These are phyloP conservation scores for Candida pseudoglaebosa DNA, from an alignment of 805 yeast species.

Conservation along the genomic window DNA sequence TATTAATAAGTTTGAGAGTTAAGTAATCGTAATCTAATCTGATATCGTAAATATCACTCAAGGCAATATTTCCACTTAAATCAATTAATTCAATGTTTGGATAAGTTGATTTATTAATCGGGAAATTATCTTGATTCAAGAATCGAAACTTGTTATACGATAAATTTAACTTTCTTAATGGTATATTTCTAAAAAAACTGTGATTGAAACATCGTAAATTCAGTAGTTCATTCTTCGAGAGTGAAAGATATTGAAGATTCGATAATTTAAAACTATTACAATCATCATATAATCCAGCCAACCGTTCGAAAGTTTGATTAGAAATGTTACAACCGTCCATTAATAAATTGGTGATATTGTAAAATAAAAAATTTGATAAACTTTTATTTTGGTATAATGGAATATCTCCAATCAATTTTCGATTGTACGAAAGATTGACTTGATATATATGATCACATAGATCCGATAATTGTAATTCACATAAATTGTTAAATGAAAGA, in stretches of 20 bases:
- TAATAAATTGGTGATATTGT: constrained; percentile 5
- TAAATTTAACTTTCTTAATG: constrained; percentile 9
- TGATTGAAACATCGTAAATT: constrained; percentile 8
- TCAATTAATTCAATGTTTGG: constrained; percentile 5
- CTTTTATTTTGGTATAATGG: constrained; percentile 6
- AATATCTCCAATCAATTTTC: constrained; percentile 7
- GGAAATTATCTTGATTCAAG: constrained; percentile 10
- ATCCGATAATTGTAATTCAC: constrained; percentile 3
- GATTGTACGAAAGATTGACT: constrained; percentile 9
- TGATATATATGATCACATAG: background rate
- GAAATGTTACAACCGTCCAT: constrained; percentile 10
- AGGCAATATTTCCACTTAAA: constrained; percentile 6
- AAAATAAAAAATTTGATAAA: constrained; percentile 7
- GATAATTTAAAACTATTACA: background rate
- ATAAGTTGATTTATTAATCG: constrained; percentile 3
- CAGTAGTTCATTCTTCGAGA: constrained; percentile 9
- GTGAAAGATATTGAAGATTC: constrained; percentile 4
- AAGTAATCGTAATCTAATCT: constrained; percentile 2
- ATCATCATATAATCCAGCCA: constrained; percentile 7
- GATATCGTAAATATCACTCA: constrained; percentile 1
- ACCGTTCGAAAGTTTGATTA: constrained; percentile 10
- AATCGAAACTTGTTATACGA: constrained; percentile 10
- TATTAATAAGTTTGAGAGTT: constrained; percentile 1
- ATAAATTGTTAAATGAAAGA: constrained; percentile 9
- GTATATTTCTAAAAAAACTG: constrained; percentile 6